Evolutionary conservation across 306 rosid species (phyloP).

Genomic region (Dalbergia cultrata): DNA sequence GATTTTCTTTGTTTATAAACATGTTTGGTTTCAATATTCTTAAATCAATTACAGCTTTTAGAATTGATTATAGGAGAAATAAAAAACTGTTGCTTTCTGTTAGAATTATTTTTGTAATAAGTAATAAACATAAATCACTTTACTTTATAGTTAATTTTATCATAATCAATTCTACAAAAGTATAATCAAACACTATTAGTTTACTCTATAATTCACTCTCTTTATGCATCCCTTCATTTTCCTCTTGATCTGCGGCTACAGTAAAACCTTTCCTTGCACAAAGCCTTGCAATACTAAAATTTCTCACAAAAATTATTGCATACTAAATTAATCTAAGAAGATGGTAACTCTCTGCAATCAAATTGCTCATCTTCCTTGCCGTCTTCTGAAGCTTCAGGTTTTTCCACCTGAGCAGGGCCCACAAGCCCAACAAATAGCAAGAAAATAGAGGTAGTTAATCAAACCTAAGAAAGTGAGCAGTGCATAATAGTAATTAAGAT

Average conservation of each 20-base stretch:
- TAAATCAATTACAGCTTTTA: no score
- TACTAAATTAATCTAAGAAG: slow-evolving; percentile 42
- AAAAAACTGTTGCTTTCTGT: no score
- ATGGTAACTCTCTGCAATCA: slow-evolving; percentile 48
- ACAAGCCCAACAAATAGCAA: slow-evolving; percentile 52
- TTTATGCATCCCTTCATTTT: not conserved
- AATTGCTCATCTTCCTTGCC: slow-evolving; percentile 40
- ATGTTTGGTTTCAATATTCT: no score
- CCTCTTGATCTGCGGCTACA: not conserved
- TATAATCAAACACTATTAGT: not conserved
- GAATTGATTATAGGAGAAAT: no score
- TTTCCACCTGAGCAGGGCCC: slow-evolving; percentile 38
- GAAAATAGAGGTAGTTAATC: slow-evolving; percentile 55
- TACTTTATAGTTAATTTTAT: no score
- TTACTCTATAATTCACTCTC: not conserved
- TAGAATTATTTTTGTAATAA: no score
- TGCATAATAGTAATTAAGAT: slow-evolving; percentile 54
- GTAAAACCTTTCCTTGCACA: not conserved
- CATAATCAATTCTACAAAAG: no score
- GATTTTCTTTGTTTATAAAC: no score
- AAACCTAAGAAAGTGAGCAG: slow-evolving; percentile 44
- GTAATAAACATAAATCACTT: no score
- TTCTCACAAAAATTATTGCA: not conserved
- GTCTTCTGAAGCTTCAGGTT: slow-evolving; percentile 30
- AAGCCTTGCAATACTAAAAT: not conserved